Evolutionary conservation across 495 filamentous ascomycete species (phyloP).

Genomic region (Margaritispora aquatica): DNA sequence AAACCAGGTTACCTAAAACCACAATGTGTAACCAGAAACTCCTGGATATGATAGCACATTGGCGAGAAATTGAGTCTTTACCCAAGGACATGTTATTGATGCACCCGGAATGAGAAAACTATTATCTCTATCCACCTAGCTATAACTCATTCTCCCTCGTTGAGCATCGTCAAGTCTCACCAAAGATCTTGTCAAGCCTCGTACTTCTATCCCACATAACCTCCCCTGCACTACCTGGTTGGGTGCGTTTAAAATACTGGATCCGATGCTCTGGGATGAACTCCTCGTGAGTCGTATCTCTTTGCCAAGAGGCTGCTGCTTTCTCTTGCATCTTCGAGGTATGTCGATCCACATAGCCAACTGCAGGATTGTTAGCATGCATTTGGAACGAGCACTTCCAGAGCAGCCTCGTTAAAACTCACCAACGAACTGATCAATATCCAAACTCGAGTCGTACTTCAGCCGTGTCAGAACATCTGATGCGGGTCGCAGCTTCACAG

Average conservation of each 20-base stretch:
- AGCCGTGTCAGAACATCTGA: conserved; percentile 19
- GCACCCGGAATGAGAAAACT: too few relatives aligned
- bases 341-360: conserved; percentile 22
- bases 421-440: conserved; percentile 22
- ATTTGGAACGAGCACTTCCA: too few relatives aligned
- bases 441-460: conserved; percentile 11
- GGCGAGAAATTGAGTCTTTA: too few relatives aligned
- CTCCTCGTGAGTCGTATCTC: conserved; percentile 21
- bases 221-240: neutral
- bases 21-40: too few relatives aligned
- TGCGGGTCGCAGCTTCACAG: conserved; percentile 13
- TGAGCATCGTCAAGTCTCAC: too few relatives aligned
- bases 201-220: conserved; percentile 16
- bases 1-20: too few relatives aligned
- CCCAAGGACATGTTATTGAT: too few relatives aligned
- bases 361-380: too few relatives aligned
- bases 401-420: too few relatives aligned
- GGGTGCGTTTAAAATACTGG: conserved; percentile 19
- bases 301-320: conserved; percentile 13
- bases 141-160: too few relatives aligned
- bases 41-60: too few relatives aligned
- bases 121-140: too few relatives aligned
- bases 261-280: conserved; percentile 24
- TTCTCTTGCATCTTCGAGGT: conserved; percentile 11
- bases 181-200: conserved; percentile 18